Evolutionary conservation across 257 asterid species (phyloP).

Genomic region (Nicotiana benthamiana): DNA sequence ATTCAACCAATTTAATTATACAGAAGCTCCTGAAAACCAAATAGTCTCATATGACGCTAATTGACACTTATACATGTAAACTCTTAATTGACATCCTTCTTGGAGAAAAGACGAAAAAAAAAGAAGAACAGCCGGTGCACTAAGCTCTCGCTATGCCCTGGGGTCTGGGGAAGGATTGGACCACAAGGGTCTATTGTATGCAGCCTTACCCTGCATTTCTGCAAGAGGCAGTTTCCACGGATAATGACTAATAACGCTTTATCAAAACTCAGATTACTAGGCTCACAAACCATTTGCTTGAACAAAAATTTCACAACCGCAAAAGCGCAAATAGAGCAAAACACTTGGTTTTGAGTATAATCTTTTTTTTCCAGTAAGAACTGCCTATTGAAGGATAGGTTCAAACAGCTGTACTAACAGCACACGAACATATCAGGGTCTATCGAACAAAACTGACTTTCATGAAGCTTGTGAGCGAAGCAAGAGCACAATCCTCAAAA

Average conservation of each 20-base stretch:
- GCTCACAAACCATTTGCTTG: not conserved
- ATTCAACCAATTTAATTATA: not conserved
- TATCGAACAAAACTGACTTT: not conserved
- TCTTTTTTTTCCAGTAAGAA: not conserved
- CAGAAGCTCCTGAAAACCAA: not conserved
- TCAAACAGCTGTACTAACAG: not conserved
- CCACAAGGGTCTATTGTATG: no score
- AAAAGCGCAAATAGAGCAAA: not conserved
- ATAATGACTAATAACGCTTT: not conserved
- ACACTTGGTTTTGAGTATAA: not conserved
- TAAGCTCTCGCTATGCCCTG: no score
- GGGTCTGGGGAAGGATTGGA: no score
- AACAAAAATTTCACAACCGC: not conserved
- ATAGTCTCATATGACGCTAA: not conserved
- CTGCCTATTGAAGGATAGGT: not conserved
- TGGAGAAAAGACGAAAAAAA: not conserved
- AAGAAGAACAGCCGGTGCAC: no score
- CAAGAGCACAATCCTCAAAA: conserved; percentile 6
- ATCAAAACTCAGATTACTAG: not conserved
- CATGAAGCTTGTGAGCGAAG: not conserved
- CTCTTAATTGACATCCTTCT: not conserved
- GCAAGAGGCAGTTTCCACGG: no score
- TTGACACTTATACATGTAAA: not conserved
- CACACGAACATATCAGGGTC: not conserved
- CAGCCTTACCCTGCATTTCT: no score